A percentile compares a stretch with the other conserved stretches of the same genome.
phyloP scores from a whole-genome alignment of 2,329 filamentous ascomycete genomes.

The Westerdykella sp. region DNA sequence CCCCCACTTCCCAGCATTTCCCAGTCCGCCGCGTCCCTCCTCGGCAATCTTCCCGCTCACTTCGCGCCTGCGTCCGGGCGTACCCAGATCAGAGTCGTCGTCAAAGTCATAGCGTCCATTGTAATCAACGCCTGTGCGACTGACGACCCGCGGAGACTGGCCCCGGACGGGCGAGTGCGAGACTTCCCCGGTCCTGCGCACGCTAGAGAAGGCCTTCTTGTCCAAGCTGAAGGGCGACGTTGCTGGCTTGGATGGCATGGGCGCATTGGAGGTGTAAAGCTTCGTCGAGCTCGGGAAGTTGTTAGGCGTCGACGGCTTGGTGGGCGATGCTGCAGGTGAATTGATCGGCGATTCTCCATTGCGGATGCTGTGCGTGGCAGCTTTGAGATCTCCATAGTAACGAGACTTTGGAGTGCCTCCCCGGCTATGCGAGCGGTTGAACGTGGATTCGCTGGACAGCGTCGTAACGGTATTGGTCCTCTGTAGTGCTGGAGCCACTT shows the following conservation, averaged over 20 bases:
- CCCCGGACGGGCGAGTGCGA: constrained; percentile 23
- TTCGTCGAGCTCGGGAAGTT: constrained; percentile 23
- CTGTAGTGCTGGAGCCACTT: constrained; percentile 14
- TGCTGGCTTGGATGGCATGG: constrained; percentile 10
- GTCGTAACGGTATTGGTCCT: constrained; percentile 22
- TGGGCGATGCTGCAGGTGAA: constrained; percentile 18
- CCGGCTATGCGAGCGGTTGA: constrained; percentile 24
- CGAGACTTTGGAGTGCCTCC: constrained; percentile 37
- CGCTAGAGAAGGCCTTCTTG: constrained; percentile 29
- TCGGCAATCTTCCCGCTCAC: constrained; percentile 70
- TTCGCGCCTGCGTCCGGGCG: constrained; percentile 37
- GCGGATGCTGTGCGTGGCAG: constrained; percentile 37
- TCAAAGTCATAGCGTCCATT: constrained; percentile 33
- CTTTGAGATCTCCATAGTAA: constrained; percentile 44
- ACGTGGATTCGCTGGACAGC: constrained; percentile 25
- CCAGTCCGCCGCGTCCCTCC: constrained; percentile 52
- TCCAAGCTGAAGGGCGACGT: constrained; percentile 27
- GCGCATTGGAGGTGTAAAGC: constrained; percentile 26
- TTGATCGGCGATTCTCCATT: constrained; percentile 19
- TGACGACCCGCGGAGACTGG: constrained; percentile 41
- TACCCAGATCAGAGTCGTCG: constrained; percentile 23
- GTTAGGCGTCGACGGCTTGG: constrained; percentile 18
- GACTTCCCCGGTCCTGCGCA: constrained; percentile 28
- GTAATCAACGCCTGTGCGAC: constrained; percentile 44
- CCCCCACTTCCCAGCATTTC: constrained; percentile 26